Percentiles rank a stretch among this genome's conserved stretches.
Conservation (phyloP, 345 rosid species). For the Aquilaria sinensis region DNA sequence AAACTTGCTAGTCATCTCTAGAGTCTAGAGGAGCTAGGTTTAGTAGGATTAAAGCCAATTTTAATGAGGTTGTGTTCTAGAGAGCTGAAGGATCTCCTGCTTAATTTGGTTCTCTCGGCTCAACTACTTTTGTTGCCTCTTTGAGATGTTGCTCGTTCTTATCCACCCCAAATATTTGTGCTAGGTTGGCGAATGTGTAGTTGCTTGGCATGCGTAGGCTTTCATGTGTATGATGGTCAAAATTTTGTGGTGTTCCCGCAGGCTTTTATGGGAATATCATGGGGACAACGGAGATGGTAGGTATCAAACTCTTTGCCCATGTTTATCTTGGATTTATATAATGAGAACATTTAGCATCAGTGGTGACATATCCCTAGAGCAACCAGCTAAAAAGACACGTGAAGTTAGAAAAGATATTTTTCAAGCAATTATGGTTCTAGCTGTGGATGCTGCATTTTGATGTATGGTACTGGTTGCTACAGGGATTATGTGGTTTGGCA, state of each 20-base stretch:
- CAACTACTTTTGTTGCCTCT: slow-evolving; percentile 10
- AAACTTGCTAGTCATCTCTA: background rate
- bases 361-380: slow-evolving; percentile 17
- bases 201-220: slow-evolving; percentile 13
- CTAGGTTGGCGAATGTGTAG: slow-evolving; percentile 16
- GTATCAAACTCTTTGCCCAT: slow-evolving; percentile 21
- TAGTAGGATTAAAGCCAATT: slow-evolving; percentile 7
- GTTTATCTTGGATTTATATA: slow-evolving; percentile 3
- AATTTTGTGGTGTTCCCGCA: slow-evolving; percentile 20
- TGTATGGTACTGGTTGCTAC: slow-evolving; percentile 22
- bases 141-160: slow-evolving; percentile 6
- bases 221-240: slow-evolving; percentile 20
- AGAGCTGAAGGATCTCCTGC: slow-evolving; percentile 11
- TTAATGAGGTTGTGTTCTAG: background rate
- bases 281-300: slow-evolving; percentile 26
- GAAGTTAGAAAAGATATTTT: slow-evolving; percentile 2
- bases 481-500: slow-evolving; percentile 17
- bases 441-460: slow-evolving; percentile 6
- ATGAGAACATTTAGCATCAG: slow-evolving; percentile 9
- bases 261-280: slow-evolving; percentile 18
- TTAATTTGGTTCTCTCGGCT: slow-evolving; percentile 11
- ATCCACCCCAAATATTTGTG: slow-evolving; percentile 3
- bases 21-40: slow-evolving; percentile 8
- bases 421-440: slow-evolving; percentile 12
- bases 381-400: slow-evolving; percentile 15